Base-by-base conservation (phyloP, 2,329 filamentous ascomycete species). In the Pyricularia pennisetigena region DNA sequence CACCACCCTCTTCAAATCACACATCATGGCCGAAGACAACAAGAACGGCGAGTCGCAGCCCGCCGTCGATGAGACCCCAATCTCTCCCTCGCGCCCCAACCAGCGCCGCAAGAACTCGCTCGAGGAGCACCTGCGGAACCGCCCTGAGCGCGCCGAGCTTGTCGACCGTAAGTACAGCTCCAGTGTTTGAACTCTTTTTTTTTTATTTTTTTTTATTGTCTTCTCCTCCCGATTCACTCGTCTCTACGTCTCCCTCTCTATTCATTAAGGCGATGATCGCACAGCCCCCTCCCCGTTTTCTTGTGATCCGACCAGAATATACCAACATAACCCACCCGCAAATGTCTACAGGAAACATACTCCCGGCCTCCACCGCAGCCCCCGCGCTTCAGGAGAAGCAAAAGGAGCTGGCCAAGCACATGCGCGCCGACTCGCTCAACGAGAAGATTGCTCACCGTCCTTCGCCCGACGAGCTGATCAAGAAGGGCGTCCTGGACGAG, bases 361-460 rank as follows among this genome's bases (percentile, higher is more conserved):
- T 97, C 29, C 91, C 92, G 29, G 87, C 88, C 68, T 90, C 90
- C 35, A 90, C 79, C 67, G 92, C 90, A 23, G 93, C 93, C 0
- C 93, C 94, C 0, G 86, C 90, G 2, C 82, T 97, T 68, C 88
- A 90, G 75, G 92, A 90, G 68, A 88, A 93, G 70, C 93, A 95
- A 78, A 90, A 86, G 75, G 92, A 97, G 81, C 88, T 97, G 61
- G 88, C 93, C 78, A 93, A 89, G 77, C 90, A 93, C 78, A 97
- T 97, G 93, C 87, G 90, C 16, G 90, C 88, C 69, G 92, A 97
- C 78, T 90, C 85, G 68, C 84, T 97, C 70, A 95, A 97, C 78
- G 93, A 96, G 75, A 94, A 94, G 78, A 88, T 97, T 71, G 86
- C 90, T 74, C 85, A 90, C 73, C 86, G 94, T 24, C 94, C 94